Conservation (phyloP, 1,284 basidiomycete genomes). For the Dichomitus squalens region DNA sequence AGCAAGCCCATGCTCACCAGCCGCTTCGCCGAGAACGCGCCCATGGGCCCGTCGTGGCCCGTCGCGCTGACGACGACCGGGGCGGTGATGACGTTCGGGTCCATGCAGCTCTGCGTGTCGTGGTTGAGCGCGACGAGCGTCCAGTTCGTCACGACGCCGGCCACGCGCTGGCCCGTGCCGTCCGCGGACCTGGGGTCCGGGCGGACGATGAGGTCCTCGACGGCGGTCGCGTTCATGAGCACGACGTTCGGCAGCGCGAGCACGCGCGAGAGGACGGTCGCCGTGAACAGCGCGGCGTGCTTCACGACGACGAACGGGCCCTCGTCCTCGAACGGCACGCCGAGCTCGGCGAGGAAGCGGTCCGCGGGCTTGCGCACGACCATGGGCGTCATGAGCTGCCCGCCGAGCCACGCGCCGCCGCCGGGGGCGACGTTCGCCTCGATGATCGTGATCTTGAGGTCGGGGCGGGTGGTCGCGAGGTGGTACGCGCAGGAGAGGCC, state of each 20-base stretch:
- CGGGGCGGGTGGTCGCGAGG: slow-evolving; percentile 68
- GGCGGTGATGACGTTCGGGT: slow-evolving; percentile 82
- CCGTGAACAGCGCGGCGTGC: slow-evolving; percentile 83
- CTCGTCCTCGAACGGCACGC: slow-evolving; percentile 83
- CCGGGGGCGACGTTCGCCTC: slow-evolving; percentile 86
- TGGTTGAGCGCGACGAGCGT: slow-evolving; percentile 83
- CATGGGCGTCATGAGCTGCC: slow-evolving; percentile 86
- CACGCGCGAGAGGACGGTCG: slow-evolving; percentile 76
- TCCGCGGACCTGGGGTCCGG: slow-evolving; percentile 52
- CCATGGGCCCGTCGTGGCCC: slow-evolving; percentile 82
- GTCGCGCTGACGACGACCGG: slow-evolving; percentile 74
- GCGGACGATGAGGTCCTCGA: slow-evolving; percentile 76
- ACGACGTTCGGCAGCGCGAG: slow-evolving; percentile 77
- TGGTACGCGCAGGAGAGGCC: slow-evolving; percentile 82
- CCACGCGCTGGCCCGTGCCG: slow-evolving; percentile 57
- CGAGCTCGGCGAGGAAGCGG: slow-evolving; percentile 71
- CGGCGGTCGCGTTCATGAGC: slow-evolving; percentile 76
- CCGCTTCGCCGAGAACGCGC: slow-evolving; percentile 84
- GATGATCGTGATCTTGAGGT: slow-evolving; percentile 80
- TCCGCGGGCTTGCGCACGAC: slow-evolving; percentile 86
- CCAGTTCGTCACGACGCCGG: slow-evolving; percentile 89
- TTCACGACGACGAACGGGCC: slow-evolving; percentile 81
- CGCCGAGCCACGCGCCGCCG: slow-evolving; percentile 79
- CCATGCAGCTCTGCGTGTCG: slow-evolving; percentile 85
- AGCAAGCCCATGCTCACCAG: slow-evolving; percentile 77